Percentiles rank a stretch among this genome's conserved stretches.
Evolutionary conservation across 371 early-diverging fungal genomes (phyloP).

Genomic region (Lichtheimia corymbifera): DNA sequence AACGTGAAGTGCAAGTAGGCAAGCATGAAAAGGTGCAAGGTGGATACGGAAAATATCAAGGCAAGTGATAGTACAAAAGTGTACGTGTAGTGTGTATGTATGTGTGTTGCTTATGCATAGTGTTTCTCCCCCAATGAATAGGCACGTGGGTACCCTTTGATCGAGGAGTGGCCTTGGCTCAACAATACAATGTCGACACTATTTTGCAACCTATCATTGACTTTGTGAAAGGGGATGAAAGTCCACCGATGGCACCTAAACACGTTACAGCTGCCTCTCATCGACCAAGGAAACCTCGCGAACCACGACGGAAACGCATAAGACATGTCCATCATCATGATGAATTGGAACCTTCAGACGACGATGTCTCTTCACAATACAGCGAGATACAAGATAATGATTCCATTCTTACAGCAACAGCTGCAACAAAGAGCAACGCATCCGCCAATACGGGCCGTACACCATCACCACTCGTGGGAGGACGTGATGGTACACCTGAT

Average conservation of each 20-base stretch:
- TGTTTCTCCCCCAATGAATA: conserved; percentile 14
- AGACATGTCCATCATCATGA: conserved; percentile 14
- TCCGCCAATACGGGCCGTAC: background rate
- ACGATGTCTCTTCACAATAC: conserved; percentile 19
- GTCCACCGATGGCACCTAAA: conserved; percentile 56
- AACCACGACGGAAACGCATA: conserved; percentile 29
- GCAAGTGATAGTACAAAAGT: conserved; percentile 55
- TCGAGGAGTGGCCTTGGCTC: conserved; percentile 72
- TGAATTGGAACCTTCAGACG: conserved; percentile 23
- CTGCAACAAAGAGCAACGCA: background rate
- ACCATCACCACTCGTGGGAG: conserved; percentile 12
- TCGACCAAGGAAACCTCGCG: conserved; percentile 33
- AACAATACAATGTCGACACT: conserved; percentile 45
- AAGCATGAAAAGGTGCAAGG: conserved; percentile 93
- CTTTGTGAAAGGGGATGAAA: conserved; percentile 29
- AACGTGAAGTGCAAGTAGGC: conserved; percentile 80
- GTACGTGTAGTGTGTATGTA: background rate
- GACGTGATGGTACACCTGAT: background rate
- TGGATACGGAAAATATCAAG: conserved; percentile 96
- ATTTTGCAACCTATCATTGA: conserved; percentile 42
- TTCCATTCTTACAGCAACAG: conserved; percentile 1
- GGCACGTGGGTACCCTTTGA: conserved; percentile 84
- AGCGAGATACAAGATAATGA: conserved; percentile 17
- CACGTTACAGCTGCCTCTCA: conserved; percentile 46
- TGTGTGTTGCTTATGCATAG: background rate